Evolutionary conservation across 305 asterid species (phyloP), one percentile per base, ranked within the genome.

Genomic region (Striga hermonthica): DNA sequence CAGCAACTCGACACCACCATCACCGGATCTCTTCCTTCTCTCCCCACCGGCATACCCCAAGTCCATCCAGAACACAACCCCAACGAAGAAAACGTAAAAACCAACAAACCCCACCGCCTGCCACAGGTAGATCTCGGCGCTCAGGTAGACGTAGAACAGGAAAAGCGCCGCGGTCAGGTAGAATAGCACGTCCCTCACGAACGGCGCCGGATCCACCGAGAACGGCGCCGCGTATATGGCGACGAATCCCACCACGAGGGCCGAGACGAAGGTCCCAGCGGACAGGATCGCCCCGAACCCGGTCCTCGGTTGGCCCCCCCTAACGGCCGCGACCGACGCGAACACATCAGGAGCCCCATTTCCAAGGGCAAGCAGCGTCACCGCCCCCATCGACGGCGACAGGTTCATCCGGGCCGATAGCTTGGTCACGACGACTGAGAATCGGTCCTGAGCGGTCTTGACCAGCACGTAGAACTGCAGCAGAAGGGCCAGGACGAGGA

Each of bases 331-430:
- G 64, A 92, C 91, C 6, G 97, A 89, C 4, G 98, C 95, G 54
- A 89, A 92, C 66, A 92, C 98, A 59, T 92, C 98, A 15, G 98
- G 98, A 1, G 98, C 97, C 9, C 98, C 98, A 72, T 92, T 92
- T 5, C 98, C 98, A 7, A 92, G 81, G 5, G 97, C 96, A 62
- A 92, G 65, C 39, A 92, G 92, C 74, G 98, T 92, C 55, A 92
- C 98, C 1, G 98, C 98, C 1, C 97, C 98, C 98, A 92, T 87
- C 0, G 96, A 88, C 57, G 98, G 96, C 0, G 98, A 87, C 49
- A 92, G 80, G 5, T 70, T 82, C 43, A 92, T 65, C 60, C 86
- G 93, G 11, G 79, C 48, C 34, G 91, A 80, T 50, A 92, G 93
- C 80, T 83, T 87, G 0, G 92, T 89, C 2, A 92, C 97, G 10